Conservation (phyloP, 1,284 basidiomycete genomes). For the Amylostereum areolatum region DNA sequence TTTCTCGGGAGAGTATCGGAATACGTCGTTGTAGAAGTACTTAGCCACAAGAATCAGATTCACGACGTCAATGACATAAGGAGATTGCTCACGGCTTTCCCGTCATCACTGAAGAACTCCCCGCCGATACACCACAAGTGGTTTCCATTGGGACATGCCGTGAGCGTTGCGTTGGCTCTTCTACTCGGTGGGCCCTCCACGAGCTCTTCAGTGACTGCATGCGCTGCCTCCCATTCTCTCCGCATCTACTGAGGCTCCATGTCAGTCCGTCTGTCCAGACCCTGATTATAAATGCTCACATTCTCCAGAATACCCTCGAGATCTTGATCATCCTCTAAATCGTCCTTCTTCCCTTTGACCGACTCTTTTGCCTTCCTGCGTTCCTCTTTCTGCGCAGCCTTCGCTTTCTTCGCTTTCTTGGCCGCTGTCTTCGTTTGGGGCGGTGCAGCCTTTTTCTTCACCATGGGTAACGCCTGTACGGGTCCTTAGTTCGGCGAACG, state of each 20-base stretch:
- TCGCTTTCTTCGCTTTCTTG: background rate
- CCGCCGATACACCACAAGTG: slow-evolving; percentile 80
- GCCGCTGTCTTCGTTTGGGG: background rate
- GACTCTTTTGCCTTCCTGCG: background rate
- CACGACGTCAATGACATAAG: background rate
- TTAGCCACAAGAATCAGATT: slow-evolving; percentile 18
- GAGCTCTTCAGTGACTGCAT: slow-evolving; percentile 72
- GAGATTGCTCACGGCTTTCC: slow-evolving; percentile 51
- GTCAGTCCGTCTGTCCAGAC: background rate
- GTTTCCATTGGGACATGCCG: slow-evolving; percentile 71
- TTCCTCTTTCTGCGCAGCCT: background rate
- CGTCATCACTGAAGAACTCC: slow-evolving; percentile 81
- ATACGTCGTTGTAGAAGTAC: slow-evolving; percentile 80
- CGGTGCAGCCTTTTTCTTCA: background rate
- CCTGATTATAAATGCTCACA: background rate
- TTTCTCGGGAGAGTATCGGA: slow-evolving; percentile 79
- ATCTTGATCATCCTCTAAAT: background rate
- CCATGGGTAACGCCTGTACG: background rate
- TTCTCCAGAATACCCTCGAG: background rate
- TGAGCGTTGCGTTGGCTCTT: slow-evolving; percentile 77
- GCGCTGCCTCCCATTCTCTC: slow-evolving; percentile 68
- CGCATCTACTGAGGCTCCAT: slow-evolving; percentile 51
- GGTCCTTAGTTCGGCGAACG: too few species aligned
- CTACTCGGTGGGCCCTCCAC: slow-evolving; percentile 75
- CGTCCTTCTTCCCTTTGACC: background rate